Base-by-base conservation (phyloP, 2,329 filamentous ascomycete genomes). In the Coniochaeta ligniaria region DNA sequence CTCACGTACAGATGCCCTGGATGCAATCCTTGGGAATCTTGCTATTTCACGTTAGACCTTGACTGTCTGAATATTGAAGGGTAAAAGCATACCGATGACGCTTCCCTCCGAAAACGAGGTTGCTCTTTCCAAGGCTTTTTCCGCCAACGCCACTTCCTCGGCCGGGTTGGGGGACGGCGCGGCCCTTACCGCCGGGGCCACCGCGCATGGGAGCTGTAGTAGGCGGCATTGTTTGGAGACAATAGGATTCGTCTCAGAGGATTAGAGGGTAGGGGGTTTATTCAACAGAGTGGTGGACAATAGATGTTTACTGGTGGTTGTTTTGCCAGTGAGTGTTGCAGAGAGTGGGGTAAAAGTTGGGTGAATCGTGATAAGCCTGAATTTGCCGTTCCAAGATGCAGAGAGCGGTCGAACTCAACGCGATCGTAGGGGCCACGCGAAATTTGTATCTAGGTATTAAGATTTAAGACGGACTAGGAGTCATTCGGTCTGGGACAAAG, bases 11-110 rank as follows among this genome's bases (percentile, higher is more conserved):
- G 20, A 85, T 77, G 0, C 80, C 82, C 0, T 67, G 59, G 9
- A 85, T 78, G 0, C 69, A 76, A 41, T 85, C 83, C 17, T 72
- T 76, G 0, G 77, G 35, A 0, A 83, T 69, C 61, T 83, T 85
- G 0, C 82, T 82, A 43, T 59, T 28, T 58, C 38, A 33, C 2
- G 8, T 24, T 38, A 36, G 31, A 20, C 59, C 63, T 24, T 31
- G 2, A 52, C 6, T 24, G 20, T 26, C 9, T n/a, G 14, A 26
- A 26, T 14, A 20, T 26, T 47, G 8, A 26, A 47, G 43, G 9
- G 17, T 41, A 41, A 11, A n/a, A 4, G n/a, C 38, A 31, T 64
- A 72, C 70, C 71, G 60, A 36, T 71, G 70, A 43, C 71, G 57
- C 60, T 73, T 65, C 0, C 68, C 57, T 7, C 66, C 66, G 0